These are phyloP conservation scores for Kodamaea suecica DNA, from an alignment of 1,139 yeast genomes.

Conservation along the genomic window DNA sequence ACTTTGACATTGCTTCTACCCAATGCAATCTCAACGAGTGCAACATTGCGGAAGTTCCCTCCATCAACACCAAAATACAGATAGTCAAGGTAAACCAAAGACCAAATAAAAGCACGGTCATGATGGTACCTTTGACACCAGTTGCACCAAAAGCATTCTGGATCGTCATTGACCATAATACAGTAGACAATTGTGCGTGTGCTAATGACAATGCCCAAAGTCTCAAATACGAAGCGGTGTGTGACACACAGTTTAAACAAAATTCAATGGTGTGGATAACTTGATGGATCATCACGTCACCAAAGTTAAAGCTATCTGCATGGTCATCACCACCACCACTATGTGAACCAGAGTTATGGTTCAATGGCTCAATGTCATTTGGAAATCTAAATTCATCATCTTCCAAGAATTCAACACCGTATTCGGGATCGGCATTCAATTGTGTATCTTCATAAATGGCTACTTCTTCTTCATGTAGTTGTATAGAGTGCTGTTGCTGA, in stretches of 20 bases:
- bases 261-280: constrained; percentile 98
- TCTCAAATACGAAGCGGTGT: constrained; percentile 94
- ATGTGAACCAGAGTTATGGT: constrained; percentile 19
- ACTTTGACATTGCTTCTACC: constrained; percentile 99
- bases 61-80: constrained; percentile 91
- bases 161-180: constrained; percentile 94
- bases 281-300: constrained; percentile 95
- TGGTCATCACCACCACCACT: constrained; percentile 34
- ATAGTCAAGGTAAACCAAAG: constrained; percentile 95
- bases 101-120: constrained; percentile 77
- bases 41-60: constrained; percentile 98
- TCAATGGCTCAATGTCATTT: constrained; percentile 47
- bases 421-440: constrained; percentile 14
- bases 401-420: constrained; percentile 32
- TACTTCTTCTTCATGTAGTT: constrained; percentile 32
- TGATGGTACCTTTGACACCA: constrained; percentile 66
- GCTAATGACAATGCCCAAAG: constrained; percentile 97
- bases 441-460: constrained; percentile 23
- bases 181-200: constrained; percentile 92
- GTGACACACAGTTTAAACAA: constrained; percentile 95
- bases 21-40: constrained; percentile 95
- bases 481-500: constrained; percentile 30
- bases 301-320: constrained; percentile 65
- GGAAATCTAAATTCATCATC: constrained; percentile 39
- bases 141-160: constrained; percentile 72